Evolutionary conservation across 139 green algal species (phyloP), one percentile per base, ranked within the genome.

Genomic region (Prasinococcaceae sp.): DNA sequence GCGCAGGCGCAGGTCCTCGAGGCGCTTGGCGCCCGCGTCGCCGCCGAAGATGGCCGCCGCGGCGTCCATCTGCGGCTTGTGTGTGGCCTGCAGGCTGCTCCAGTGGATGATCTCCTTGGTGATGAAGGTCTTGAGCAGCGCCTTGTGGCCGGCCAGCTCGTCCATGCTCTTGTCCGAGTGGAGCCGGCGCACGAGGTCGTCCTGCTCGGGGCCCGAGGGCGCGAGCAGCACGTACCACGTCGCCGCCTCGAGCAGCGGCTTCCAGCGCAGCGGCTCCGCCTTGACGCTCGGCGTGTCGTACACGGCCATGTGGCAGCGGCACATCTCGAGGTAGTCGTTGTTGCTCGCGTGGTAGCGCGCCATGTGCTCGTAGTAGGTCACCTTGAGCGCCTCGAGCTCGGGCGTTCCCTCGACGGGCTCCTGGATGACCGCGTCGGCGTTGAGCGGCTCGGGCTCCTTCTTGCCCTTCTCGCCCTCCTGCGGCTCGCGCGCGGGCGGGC

Each of bases 251-350:
- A 94, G 60, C 25, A 88, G n/a, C n/a, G n/a, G n/a, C n/a, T n/a
- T n/a, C 58, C 58, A 66, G 1, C 42, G 1, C 22, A 20, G 6
- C 19, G 61, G 56, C 36, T 69, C 61, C 10, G 32, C 49, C 29
- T 48, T 58, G 30, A 69, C 27, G n/a, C 24, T 27, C 2, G 61
- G 58, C 2, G 57, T 69, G 46, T 85, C 73, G 24, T 76, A 75
- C 28, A 85, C 72, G 8, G 60, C 48, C 49, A 72, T 70, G 62
- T 90, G 89, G 33, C 67, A 80, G 39, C 85, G 75, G 60, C 75
- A 80, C n/a, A 94, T 75, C 65, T 98, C 89, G 27, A 97, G 69
- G 75, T 94, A 94, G 65, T 92, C 78, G 55, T 83, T 73, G 41
- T 72, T 55, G 63, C 94, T 74, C 10, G 32, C 30, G 74, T 95